Evolutionary conservation across 2,329 filamentous ascomycete species (phyloP).

Genomic region (Aspergillus vadensis): DNA sequence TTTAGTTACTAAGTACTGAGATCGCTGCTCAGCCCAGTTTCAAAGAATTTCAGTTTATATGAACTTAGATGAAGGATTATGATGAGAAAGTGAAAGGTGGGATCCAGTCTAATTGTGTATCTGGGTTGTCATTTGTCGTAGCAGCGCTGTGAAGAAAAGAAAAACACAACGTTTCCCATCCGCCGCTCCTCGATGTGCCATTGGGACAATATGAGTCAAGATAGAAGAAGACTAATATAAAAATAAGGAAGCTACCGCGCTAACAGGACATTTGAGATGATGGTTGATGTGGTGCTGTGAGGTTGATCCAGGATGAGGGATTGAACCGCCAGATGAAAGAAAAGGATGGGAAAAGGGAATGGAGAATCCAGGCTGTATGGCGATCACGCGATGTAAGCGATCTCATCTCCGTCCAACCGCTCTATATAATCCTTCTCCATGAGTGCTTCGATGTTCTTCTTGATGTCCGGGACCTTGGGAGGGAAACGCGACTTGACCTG

Average conservation of each 20-base stretch:
- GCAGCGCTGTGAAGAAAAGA: constrained; percentile 4
- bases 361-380: constrained; percentile 4
- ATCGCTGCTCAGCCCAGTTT: not conserved
- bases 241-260: not conserved
- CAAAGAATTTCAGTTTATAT: no score
- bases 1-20: no score
- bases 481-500: constrained; percentile 93
- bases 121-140: constrained; percentile 9
- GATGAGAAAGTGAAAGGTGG: not conserved
- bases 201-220: constrained; percentile 3
- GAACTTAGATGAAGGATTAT: not conserved
- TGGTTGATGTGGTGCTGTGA: not conserved
- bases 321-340: constrained; percentile 2
- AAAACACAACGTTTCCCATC: constrained; percentile 1
- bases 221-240: not conserved
- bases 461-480: constrained; percentile 92
- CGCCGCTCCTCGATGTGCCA: constrained; percentile 8
- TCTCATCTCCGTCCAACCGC: constrained; percentile 88
- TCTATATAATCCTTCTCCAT: constrained; percentile 99
- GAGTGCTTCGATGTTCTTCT: constrained; percentile 98
- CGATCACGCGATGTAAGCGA: constrained; percentile 84
- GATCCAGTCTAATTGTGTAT: not conserved
- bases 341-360: constrained; percentile 3
- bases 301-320: no score
- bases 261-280: constrained; percentile 1